phyloP scores from a whole-genome alignment of 2,329 filamentous ascomycete genomes.

The Diplodia corticola region DNA sequence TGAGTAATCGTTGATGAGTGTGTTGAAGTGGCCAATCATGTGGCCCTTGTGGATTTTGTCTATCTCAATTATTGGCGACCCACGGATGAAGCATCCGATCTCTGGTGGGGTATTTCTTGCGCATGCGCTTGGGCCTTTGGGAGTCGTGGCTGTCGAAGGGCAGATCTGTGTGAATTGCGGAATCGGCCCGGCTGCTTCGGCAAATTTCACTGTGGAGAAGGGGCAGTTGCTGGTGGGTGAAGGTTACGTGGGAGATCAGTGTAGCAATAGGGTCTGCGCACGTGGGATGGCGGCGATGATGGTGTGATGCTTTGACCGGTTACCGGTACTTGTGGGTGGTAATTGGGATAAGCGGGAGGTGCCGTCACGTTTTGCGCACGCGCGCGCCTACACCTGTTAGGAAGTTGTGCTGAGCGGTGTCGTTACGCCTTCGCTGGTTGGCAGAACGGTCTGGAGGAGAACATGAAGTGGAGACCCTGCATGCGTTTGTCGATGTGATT shows the following conservation, averaged over 20 bases:
- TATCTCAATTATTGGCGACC: neutral
- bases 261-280: neutral
- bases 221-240: neutral
- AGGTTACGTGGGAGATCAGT: neutral
- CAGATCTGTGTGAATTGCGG: neutral
- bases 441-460: neutral
- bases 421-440: neutral
- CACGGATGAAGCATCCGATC: neutral
- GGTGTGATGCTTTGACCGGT: neutral
- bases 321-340: neutral
- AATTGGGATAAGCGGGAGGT: neutral
- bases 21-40: neutral
- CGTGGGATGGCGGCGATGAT: neutral
- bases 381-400: neutral
- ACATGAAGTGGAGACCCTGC: constrained; percentile 1
- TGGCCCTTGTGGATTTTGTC: neutral
- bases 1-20: neutral
- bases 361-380: neutral
- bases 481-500: neutral
- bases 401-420: neutral
- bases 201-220: neutral
- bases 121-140: neutral
- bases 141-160: neutral
- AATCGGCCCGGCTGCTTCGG: neutral
- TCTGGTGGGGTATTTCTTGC: neutral